Evolutionary conservation across 352 stramenopile genomes (phyloP).

Genomic region (Phytophthora sp.): DNA sequence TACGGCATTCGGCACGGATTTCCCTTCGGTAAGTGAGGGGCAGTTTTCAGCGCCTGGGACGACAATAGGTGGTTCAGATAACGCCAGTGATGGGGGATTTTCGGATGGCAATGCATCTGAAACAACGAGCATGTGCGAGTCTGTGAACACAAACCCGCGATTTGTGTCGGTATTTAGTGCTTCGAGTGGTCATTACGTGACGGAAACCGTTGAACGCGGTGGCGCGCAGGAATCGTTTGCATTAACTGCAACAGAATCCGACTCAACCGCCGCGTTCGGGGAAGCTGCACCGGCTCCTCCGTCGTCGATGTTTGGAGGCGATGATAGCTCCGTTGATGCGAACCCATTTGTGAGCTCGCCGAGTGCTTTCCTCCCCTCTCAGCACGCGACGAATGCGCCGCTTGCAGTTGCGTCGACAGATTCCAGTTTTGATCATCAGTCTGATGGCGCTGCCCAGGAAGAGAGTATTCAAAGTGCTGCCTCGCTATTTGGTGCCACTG

Average conservation of each 20-base stretch:
- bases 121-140: constrained; percentile 60
- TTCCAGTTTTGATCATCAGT: constrained; percentile 21
- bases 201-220: constrained; percentile 29
- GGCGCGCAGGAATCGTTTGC: constrained; percentile 33
- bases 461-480: constrained; percentile 49
- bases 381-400: constrained; percentile 10
- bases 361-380: constrained; percentile 39
- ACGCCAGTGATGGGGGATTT: constrained; percentile 58
- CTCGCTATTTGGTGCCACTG: constrained; percentile 68
- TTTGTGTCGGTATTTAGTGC: constrained; percentile 45
- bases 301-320: constrained; percentile 32
- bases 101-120: constrained; percentile 70
- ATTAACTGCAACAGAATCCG: constrained; percentile 35
- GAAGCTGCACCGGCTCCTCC: constrained; percentile 16
- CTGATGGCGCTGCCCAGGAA: constrained; percentile 12
- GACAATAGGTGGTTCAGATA: constrained; percentile 64
- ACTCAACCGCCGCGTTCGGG: constrained; percentile 22
- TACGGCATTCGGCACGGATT: constrained; percentile 79
- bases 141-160: constrained; percentile 42
- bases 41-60: constrained; percentile 70
- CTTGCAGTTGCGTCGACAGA: constrained; percentile 10
- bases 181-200: constrained; percentile 47
- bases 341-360: constrained; percentile 56
- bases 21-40: constrained; percentile 74
- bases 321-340: constrained; percentile 31